These are phyloP conservation scores for Allomyces macrogynus DNA, from an alignment of 192 early-diverging fungal genomes.

Conservation along the genomic window DNA sequence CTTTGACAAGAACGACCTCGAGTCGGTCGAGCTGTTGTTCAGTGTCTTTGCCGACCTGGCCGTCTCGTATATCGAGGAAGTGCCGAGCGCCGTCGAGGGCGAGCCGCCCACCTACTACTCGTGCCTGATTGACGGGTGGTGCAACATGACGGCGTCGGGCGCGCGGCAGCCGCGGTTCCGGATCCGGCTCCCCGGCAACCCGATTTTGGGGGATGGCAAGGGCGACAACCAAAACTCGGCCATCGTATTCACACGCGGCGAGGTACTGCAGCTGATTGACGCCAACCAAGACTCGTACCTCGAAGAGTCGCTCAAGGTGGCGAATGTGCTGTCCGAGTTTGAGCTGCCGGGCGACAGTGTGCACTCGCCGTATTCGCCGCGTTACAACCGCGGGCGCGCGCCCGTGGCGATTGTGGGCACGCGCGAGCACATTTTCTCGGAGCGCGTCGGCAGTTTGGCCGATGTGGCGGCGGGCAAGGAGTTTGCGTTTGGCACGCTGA, in stretches of 20 bases:
- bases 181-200: constrained; percentile 58
- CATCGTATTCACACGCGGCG: constrained; percentile 65
- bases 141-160: no score
- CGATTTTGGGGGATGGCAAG: constrained; percentile 77
- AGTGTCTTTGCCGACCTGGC: no score
- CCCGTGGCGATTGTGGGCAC: constrained; percentile 72
- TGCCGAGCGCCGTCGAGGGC: no score
- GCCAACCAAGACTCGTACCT: constrained; percentile 85
- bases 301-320: constrained; percentile 71
- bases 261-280: constrained; percentile 68
- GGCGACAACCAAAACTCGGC: constrained; percentile 78
- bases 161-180: constrained; percentile 20
- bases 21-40: constrained; percentile 1
- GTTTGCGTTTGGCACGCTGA: constrained; percentile 64
- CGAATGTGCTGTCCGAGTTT: constrained; percentile 26
- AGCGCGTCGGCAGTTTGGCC: constrained; percentile 7
- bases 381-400: no score
- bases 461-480: no score
- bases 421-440: constrained; percentile 68
- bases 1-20: constrained; percentile 27
- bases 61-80: no score
- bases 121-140: no score
- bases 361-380: no score
- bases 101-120: no score
- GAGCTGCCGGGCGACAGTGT: no score